Evolutionary conservation across 2,329 filamentous ascomycete genomes (phyloP), one percentile per base, ranked within the genome.

Genomic region (Ophiostoma pallidulum): DNA sequence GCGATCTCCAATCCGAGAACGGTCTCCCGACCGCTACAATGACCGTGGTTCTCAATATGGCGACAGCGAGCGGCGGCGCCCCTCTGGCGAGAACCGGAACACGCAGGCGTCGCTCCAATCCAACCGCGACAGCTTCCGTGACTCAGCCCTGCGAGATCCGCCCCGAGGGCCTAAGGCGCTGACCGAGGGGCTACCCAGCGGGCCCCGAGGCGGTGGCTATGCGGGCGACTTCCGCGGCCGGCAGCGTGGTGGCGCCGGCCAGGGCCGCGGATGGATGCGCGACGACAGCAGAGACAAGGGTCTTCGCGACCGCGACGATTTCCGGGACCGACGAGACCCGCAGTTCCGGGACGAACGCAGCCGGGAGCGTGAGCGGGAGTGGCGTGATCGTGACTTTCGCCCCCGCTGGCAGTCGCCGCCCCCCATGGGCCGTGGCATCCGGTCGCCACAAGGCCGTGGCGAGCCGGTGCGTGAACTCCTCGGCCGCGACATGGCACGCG

Each of bases 81-180:
- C 80, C n/a, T 77, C 73, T 2, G 70, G 72, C 45, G 78, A 82
- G 57, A 69, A 67, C 41, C 70, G 77, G 51, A 63, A 70, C 28
- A 80, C 77, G 58, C 70, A 72, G 48, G 71, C 75, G 24, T 67
- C 71, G n/a, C 86, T 86, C 51, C 75, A 74, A 55, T 64, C 74
- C 2, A 75, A 73, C 56, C 72, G 80, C 54, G 78, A 82, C 54
- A 62, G 59, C 12, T 80, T 80, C 53, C 71, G 73, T 47, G 76
- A 80, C 56, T 60, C 73, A 56, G 54, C 74, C 61, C 62, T 69
- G 26, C 75, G 83, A 54, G 86, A 94, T 53, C 82, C 86, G 2
- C 89, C 89, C 3, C 77, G 88, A 48, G 89, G 86, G 0, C 88
- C 89, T 10, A 88, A 90, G 63, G 86, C 85, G 4, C 69, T 89